Evolutionary conservation across 495 filamentous ascomycete species (phyloP).

Genomic region (Immersiella caudata): DNA sequence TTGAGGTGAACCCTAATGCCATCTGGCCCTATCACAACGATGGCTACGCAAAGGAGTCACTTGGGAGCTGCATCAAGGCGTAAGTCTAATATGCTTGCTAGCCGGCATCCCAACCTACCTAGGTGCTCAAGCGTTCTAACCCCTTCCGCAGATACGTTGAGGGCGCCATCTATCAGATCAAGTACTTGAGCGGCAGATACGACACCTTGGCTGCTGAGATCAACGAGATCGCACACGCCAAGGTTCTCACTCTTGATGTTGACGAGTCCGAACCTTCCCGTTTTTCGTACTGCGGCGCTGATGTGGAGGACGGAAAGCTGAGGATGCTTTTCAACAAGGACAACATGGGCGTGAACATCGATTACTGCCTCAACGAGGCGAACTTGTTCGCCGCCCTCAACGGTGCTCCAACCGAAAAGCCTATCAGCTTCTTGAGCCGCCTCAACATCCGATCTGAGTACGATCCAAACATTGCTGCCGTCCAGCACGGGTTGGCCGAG

Average conservation of each 20-base stretch:
- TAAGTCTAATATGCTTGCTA: slow-evolving; percentile 27
- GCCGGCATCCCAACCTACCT: neutral
- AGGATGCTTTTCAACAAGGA: slow-evolving; percentile 49
- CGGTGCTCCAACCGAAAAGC: slow-evolving; percentile 39
- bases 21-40: slow-evolving; percentile 54
- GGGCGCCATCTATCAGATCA: slow-evolving; percentile 44
- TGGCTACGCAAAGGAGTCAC: slow-evolving; percentile 48
- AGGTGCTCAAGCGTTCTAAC: too few relatives aligned
- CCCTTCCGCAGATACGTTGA: slow-evolving; percentile 45
- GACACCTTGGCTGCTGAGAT: slow-evolving; percentile 48
- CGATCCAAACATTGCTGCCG: slow-evolving; percentile 41
- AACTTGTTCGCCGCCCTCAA: slow-evolving; percentile 48
- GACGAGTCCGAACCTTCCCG: slow-evolving; percentile 40
- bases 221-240: slow-evolving; percentile 49
- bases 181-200: slow-evolving; percentile 38
- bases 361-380: slow-evolving; percentile 37
- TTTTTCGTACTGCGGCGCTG: slow-evolving; percentile 49
- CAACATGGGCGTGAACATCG: slow-evolving; percentile 50
- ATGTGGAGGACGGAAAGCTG: slow-evolving; percentile 50
- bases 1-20: slow-evolving; percentile 50
- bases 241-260: slow-evolving; percentile 51
- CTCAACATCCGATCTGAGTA: slow-evolving; percentile 49
- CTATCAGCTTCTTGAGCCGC: slow-evolving; percentile 50
- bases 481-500: slow-evolving; percentile 41
- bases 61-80: slow-evolving; percentile 50